phyloP scores from a whole-genome alignment of 768 basidiomycete genomes.

The Arthromyces matolae region DNA sequence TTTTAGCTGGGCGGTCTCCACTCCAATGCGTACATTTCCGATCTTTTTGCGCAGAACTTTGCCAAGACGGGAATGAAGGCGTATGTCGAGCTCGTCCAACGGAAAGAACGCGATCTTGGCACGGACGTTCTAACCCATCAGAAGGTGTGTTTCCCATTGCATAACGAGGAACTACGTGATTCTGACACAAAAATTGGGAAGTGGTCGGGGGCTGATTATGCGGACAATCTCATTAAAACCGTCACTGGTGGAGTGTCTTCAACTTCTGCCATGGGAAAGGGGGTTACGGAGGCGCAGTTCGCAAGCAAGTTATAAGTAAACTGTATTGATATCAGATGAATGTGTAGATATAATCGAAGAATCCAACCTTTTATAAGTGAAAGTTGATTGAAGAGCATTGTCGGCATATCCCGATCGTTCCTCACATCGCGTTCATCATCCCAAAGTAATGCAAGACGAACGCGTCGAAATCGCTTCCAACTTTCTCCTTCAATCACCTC shows the following conservation, averaged over 20 bases:
- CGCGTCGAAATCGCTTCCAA: slow-evolving; percentile 69
- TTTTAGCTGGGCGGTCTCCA: slow-evolving; percentile 90
- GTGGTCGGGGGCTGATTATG: slow-evolving; percentile 96
- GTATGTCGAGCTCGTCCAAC: slow-evolving; percentile 92
- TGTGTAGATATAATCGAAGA: slow-evolving; percentile 3
- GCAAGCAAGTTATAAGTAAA: slow-evolving; percentile 19
- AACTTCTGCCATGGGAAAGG: slow-evolving; percentile 98
- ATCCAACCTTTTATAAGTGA: neutral
- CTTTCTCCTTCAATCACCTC: slow-evolving; percentile 87
- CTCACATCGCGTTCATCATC: neutral
- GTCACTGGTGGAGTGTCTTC: slow-evolving; percentile 97
- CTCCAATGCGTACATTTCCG: slow-evolving; percentile 95
- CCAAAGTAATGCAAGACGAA: slow-evolving; percentile 32
- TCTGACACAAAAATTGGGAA: slow-evolving; percentile 27
- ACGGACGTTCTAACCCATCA: slow-evolving; percentile 98
- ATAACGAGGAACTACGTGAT: neutral
- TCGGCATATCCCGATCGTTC: slow-evolving; percentile 20
- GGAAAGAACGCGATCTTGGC: slow-evolving; percentile 87
- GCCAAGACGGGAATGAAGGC: slow-evolving; percentile 98
- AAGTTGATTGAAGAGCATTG: neutral
- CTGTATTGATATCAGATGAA: slow-evolving; percentile 5
- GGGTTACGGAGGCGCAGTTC: slow-evolving; percentile 92
- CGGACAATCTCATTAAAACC: slow-evolving; percentile 88
- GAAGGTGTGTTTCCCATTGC: slow-evolving; percentile 51
- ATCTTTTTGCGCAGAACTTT: slow-evolving; percentile 84